Conservation (phyloP, 768 basidiomycete species). For the Crepidotus variabilis region DNA sequence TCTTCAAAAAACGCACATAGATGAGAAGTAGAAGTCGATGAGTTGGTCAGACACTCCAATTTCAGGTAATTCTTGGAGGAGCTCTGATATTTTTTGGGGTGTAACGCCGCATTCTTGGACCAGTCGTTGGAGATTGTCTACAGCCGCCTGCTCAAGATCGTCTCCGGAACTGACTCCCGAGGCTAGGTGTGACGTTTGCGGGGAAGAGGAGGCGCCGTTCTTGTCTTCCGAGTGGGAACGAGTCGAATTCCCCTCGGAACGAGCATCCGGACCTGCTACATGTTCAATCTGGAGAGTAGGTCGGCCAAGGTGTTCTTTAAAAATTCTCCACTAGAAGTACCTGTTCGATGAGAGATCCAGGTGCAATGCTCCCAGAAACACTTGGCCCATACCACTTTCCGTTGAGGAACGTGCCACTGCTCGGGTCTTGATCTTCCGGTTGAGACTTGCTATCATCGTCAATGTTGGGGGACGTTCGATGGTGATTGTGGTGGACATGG, state of each 20-base stretch:
- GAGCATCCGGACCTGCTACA: constrained; percentile 41
- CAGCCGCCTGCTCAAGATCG: constrained; percentile 54
- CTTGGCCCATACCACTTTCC: constrained; percentile 86
- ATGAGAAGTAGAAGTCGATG: constrained; percentile 76
- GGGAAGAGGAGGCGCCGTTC: constrained; percentile 1
- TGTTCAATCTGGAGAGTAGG: constrained; percentile 43
- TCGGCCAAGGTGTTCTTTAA: neutral
- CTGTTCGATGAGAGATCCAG: constrained; percentile 76
- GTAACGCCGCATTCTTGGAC: constrained; percentile 92
- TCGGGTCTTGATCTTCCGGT: constrained; percentile 73
- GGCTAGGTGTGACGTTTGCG: constrained; percentile 8
- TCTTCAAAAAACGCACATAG: constrained; percentile 47
- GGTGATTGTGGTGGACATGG: constrained; percentile 24
- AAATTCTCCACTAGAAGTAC: constrained; percentile 29
- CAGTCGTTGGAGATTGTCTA: constrained; percentile 79
- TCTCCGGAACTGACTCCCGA: constrained; percentile 30
- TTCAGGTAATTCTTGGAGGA: constrained; percentile 85
- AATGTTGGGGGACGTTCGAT: constrained; percentile 42
- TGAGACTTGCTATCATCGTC: constrained; percentile 74
- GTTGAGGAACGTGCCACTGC: constrained; percentile 74
- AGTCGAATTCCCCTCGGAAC: constrained; percentile 12
- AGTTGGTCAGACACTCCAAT: constrained; percentile 70
- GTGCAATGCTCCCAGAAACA: constrained; percentile 80
- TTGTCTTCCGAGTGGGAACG: constrained; percentile 3
- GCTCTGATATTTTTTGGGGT: constrained; percentile 86